A percentile compares a stretch with the other conserved stretches of the same genome.
Conservation (phyloP, 768 basidiomycete genomes). For the Leccinum pellstonianum region DNA sequence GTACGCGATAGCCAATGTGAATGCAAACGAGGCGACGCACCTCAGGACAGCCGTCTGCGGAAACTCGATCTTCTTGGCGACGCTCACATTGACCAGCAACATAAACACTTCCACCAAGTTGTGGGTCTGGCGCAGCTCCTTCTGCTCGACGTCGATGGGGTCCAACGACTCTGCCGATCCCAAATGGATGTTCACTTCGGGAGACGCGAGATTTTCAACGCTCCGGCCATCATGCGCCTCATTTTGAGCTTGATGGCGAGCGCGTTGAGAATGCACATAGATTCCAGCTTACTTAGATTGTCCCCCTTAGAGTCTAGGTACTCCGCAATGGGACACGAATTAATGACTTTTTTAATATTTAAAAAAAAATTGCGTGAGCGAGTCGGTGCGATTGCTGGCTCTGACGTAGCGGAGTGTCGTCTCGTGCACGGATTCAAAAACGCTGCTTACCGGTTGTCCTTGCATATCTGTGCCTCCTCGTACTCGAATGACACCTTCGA, state of each 20-base stretch:
- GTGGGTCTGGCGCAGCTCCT: too few species aligned
- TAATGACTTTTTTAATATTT: too few species aligned
- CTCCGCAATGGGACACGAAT: too few species aligned
- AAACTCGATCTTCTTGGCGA: too few species aligned
- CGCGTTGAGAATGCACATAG: constrained; percentile 80
- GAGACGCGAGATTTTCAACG: constrained; percentile 97
- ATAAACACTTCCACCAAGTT: too few species aligned
- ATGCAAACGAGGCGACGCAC: too few species aligned
- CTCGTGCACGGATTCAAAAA: neutral
- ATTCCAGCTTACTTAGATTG: too few species aligned
- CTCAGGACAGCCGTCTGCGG: too few species aligned
- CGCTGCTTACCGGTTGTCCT: constrained; percentile 78
- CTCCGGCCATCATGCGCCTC: constrained; percentile 90
- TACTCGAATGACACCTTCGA: constrained; percentile 97
- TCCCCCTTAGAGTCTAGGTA: too few species aligned
- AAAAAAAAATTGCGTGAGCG: constrained; percentile 56
- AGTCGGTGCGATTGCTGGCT: constrained; percentile 69
- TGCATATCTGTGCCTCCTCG: constrained; percentile 89
- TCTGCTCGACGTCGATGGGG: neutral
- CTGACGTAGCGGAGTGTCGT: neutral
- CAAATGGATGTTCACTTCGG: constrained; percentile 95
- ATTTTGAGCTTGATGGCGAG: constrained; percentile 84
- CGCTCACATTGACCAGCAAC: too few species aligned
- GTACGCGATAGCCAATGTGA: too few species aligned
- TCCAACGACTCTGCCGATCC: constrained; percentile 92